Base-by-base conservation (phyloP, 2,329 filamentous ascomycete species). In the Hypoxylon sp. region DNA sequence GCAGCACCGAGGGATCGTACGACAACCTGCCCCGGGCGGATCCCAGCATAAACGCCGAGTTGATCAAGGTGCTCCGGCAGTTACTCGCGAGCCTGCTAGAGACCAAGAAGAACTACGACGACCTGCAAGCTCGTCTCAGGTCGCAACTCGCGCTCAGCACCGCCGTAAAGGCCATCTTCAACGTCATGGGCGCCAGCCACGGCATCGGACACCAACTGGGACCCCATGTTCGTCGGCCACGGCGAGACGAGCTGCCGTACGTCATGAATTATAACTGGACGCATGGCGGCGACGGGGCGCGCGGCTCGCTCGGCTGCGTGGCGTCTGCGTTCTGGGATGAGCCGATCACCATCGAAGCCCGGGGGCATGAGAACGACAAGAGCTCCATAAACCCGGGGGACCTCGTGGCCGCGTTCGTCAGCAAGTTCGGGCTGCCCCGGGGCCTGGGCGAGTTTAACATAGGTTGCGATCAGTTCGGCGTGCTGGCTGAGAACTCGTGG, bases 171-270 rank as follows among this genome's bases (percentile, higher is more conserved):
- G 15, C 32, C 10, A 3, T 71, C 15, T 5, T 32, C 6, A 58
- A 63, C 19, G 56, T 56, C 10, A 58, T 69, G 28, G 68, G 69
- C 10, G 69, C 69, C 2, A 66, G 62, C 8, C 69, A 71, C 15
- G 69, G 69, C 5, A 71, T 71, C 37, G 69, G 69, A 13, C 69
- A 71, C 26, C 67, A 71, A 30, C 66, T 71, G 4, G 69, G 69
- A 0, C 69, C 69, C 0, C 51, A 69, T 26, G 69, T 68, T 68
- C 13, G 64, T 70, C 4, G 68, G 66, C 2, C 69, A 71, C 24
- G 69, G 68, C 13, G 67, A 71, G 52, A 71, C 69, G 17, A 69
- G 62, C 47, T 71, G 41, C 64, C 69, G 11, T 49, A 15, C 34
- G 69, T 71, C 4, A 64, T 70, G 59, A 62, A 60, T 50, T 67